Conservation (phyloP, 768 basidiomycete genomes). For the Trametes punicea region DNA sequence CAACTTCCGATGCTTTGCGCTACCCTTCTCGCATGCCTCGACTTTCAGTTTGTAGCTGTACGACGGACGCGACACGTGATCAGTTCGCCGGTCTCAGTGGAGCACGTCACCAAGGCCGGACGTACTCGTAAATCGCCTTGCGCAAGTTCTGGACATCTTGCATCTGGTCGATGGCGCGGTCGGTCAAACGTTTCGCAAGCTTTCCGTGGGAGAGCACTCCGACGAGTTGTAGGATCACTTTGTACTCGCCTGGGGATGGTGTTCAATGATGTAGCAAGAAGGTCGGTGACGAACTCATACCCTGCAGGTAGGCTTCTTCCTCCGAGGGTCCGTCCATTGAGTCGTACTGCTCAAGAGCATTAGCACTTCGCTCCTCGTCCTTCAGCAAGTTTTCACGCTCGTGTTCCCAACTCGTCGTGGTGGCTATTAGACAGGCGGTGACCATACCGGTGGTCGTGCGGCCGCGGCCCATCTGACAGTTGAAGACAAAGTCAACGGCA, state of each 20-base stretch:
- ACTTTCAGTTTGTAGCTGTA: conserved; percentile 88
- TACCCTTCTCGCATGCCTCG: conserved; percentile 78
- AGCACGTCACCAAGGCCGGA: conserved; percentile 7
- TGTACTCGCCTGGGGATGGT: conserved; percentile 79
- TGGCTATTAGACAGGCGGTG: conserved; percentile 82
- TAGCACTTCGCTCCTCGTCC: conserved; percentile 36
- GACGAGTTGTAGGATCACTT: conserved; percentile 92
- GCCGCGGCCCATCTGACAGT: conserved; percentile 94
- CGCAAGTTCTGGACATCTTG: conserved; percentile 96
- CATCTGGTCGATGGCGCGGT: conserved; percentile 87
- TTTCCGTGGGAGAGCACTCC: conserved; percentile 91
- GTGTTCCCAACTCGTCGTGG: conserved; percentile 54
- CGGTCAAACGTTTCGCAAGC: conserved; percentile 85
- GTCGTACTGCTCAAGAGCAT: conserved; percentile 49
- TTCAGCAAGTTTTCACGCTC: conserved; percentile 35
- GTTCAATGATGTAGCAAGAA: not conserved
- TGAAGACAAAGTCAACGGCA: conserved; percentile 84
- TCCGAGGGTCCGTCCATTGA: conserved; percentile 80
- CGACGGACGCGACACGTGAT: not conserved
- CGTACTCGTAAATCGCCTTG: conserved; percentile 92
- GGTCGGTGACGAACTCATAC: conserved; percentile 35
- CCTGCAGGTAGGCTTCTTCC: conserved; percentile 86
- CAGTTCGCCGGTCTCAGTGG: not conserved
- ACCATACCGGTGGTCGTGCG: conserved; percentile 97
- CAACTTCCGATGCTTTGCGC: conserved; percentile 71